These are phyloP conservation scores for Viridothelium virens DNA, from an alignment of 495 filamentous ascomycete genomes.

Conservation along the genomic window DNA sequence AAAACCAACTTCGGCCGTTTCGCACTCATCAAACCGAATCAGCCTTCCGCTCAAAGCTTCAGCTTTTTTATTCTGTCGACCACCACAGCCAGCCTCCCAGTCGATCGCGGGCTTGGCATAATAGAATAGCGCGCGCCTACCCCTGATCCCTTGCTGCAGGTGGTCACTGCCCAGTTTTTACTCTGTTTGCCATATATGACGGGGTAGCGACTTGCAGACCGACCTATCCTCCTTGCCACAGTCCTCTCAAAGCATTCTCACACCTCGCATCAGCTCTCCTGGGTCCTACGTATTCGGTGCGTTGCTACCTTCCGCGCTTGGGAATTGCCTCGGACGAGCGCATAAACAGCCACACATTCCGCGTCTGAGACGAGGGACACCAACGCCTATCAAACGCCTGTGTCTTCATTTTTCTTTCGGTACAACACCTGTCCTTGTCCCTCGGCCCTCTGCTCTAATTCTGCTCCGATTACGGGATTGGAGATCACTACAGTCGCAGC, in stretches of 20 bases:
- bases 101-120: background rate
- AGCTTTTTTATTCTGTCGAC: background rate
- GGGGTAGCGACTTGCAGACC: too few relatives aligned
- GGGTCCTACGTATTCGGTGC: background rate
- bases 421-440: slow-evolving; percentile 4
- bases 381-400: background rate
- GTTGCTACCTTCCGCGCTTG: background rate
- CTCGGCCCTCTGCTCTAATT: background rate
- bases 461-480: too few relatives aligned
- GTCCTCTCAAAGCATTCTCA: too few relatives aligned
- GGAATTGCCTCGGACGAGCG: too few relatives aligned
- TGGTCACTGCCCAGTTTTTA: background rate
- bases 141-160: background rate
- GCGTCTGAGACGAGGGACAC: background rate
- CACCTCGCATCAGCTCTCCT: background rate
- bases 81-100: background rate
- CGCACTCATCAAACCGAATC: too few relatives aligned
- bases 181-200: too few relatives aligned
- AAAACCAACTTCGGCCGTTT: too few relatives aligned
- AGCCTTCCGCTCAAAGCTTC: too few relatives aligned
- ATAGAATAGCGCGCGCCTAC: background rate
- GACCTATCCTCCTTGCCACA: too few relatives aligned
- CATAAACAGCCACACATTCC: background rate
- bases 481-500: background rate
- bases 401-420: background rate